A percentile compares a stretch with the other conserved stretches of the same genome.
Conservation (phyloP, 148 eudicot genomes). For the Vaccinium corymbosum region DNA sequence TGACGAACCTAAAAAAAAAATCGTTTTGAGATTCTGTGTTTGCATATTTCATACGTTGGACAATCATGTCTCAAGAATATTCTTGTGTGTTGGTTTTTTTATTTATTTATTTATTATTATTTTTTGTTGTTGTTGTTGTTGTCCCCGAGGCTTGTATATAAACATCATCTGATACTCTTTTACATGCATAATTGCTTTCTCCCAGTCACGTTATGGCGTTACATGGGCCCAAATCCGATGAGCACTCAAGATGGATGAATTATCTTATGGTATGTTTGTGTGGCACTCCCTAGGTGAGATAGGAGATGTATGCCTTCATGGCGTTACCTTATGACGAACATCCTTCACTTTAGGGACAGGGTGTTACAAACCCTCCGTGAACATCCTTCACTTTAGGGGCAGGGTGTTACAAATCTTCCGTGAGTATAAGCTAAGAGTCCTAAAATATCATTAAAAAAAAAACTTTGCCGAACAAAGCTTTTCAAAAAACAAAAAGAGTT, state of each 20-base stretch:
- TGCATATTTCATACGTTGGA: not conserved
- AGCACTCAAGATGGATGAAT: not conserved
- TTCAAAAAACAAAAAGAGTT: no score
- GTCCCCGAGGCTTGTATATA: not conserved
- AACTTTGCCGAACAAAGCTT: not conserved
- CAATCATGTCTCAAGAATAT: not conserved
- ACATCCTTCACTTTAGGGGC: not conserved
- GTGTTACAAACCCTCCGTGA: not conserved
- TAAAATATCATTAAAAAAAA: not conserved
- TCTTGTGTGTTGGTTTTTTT: no score
- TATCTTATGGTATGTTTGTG: not conserved
- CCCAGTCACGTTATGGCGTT: not conserved
- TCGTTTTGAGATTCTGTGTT: not conserved
- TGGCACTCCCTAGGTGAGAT: not conserved
- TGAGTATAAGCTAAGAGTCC: not conserved
- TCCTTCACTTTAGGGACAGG: not conserved
- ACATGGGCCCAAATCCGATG: not conserved
- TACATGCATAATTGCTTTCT: not conserved
- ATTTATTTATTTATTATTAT: no score
- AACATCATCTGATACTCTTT: not conserved
- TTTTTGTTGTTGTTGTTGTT: no score
- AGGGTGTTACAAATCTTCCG: not conserved
- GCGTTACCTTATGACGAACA: not conserved
- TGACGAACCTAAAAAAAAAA: not conserved
- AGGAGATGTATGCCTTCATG: not conserved